These are phyloP conservation scores for Neonectria coccinea DNA, from an alignment of 2,329 filamentous ascomycete genomes.

Conservation along the genomic window DNA sequence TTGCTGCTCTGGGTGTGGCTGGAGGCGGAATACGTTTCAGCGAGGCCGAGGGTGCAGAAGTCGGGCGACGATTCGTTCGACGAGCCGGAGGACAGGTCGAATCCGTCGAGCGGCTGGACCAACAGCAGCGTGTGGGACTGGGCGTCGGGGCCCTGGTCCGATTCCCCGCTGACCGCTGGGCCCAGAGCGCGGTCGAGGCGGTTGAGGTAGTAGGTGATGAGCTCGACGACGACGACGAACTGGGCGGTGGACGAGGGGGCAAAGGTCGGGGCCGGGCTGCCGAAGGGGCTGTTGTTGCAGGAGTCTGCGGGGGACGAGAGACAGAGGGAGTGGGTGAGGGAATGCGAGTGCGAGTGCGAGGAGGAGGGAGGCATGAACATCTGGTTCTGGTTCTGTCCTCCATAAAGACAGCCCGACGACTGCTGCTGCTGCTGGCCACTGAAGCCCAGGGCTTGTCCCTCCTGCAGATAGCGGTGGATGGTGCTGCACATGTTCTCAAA, in stretches of 20 bases:
- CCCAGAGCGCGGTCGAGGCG: slow-evolving; percentile 1
- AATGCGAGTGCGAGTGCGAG: neutral
- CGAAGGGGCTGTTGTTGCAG: neutral
- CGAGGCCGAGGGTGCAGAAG: slow-evolving; percentile 1
- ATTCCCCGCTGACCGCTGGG: neutral
- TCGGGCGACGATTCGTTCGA: slow-evolving; percentile 2
- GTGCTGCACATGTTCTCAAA: slow-evolving; percentile 6
- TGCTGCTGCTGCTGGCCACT: neutral
- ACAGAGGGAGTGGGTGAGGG: neutral
- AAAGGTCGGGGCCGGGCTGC: neutral
- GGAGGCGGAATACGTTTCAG: neutral
- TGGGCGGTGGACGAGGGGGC: slow-evolving; percentile 2
- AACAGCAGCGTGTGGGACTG: neutral
- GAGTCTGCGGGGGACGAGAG: neutral
- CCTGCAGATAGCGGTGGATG: neutral
- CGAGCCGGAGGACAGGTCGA: neutral
- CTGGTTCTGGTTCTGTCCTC: neutral
- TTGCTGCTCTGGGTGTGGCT: neutral
- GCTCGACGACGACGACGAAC: slow-evolving; percentile 1
- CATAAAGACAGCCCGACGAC: neutral
- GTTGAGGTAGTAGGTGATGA: slow-evolving; percentile 9
- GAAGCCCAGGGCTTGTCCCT: neutral
- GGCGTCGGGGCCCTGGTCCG: neutral
- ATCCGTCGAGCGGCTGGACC: neutral
- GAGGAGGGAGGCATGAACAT: neutral